A percentile compares a stretch with the other conserved stretches of the same genome.
phyloP scores from a whole-genome alignment of 441 rosid genomes.

The Eutrema salsugineum region DNA sequence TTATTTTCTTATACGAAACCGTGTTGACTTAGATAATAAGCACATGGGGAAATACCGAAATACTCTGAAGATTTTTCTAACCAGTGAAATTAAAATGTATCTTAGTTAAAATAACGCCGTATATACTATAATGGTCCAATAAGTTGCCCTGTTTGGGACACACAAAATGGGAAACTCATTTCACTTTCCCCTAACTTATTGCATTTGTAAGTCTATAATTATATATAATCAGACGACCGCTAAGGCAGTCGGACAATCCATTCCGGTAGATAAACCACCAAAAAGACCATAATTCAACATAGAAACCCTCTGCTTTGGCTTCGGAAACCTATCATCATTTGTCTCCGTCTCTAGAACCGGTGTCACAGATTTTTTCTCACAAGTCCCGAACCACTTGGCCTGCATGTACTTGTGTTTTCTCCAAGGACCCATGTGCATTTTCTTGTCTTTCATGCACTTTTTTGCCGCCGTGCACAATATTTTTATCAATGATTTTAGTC shows the following conservation, averaged over 20 bases:
- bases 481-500: conserved; percentile 58
- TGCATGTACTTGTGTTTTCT: conserved; percentile 89
- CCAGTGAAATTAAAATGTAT: not conserved
- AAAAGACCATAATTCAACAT: conserved; percentile 24
- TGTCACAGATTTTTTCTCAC: conserved; percentile 29
- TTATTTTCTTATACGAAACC: not conserved
- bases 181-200: not conserved
- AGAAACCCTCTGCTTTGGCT: conserved; percentile 27
- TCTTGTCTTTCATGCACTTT: conserved; percentile 78
- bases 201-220: not conserved
- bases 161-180: conserved; percentile 16
- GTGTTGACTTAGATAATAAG: not conserved
- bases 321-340: not conserved
- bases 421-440: conserved; percentile 91
- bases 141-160: conserved; percentile 1
- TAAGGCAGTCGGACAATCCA: conserved; percentile 9
- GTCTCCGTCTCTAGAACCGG: conserved; percentile 20
- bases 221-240: conserved; percentile 14
- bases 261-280: conserved; percentile 7
- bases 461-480: conserved; percentile 68
- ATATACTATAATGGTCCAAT: not conserved
- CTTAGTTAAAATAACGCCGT: not conserved
- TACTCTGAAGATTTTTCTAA: too few species aligned
- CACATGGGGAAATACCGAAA: too few species aligned
- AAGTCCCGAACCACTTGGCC: conserved; percentile 73